Evolutionary conservation across 2,329 filamentous ascomycete species (phyloP).

Genomic region (Onygenales sp.): DNA sequence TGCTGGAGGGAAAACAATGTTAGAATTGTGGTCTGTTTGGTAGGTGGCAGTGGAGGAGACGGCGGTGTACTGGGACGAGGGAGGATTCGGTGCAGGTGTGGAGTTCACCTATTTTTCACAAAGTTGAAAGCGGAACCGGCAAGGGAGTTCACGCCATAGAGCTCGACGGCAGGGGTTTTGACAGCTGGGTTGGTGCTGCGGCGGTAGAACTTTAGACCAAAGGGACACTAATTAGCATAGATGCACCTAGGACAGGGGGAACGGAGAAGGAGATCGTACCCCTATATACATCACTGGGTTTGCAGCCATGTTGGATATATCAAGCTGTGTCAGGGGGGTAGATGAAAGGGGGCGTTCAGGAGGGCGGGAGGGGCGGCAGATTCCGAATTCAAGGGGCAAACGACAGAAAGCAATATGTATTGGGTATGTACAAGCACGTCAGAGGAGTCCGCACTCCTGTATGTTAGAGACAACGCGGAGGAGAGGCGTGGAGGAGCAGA

Average conservation of each 20-base stretch:
- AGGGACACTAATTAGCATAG: background rate
- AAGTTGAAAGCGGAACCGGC: slow-evolving; percentile 64
- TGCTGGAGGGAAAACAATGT: background rate
- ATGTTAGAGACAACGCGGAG: no score
- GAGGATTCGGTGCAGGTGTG: background rate
- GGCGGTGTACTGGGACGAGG: background rate
- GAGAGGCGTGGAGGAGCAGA: no score
- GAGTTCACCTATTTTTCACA: slow-evolving; percentile 55
- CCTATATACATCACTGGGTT: background rate
- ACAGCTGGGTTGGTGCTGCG: background rate
- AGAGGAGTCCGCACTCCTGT: no score
- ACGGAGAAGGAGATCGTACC: background rate
- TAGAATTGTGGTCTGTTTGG: background rate
- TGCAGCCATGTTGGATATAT: background rate
- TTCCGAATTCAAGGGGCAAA: no score
- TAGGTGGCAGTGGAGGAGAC: background rate
- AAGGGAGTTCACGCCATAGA: slow-evolving; percentile 67
- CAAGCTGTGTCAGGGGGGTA: background rate
- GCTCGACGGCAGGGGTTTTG: slow-evolving; percentile 60
- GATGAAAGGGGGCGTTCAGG: background rate
- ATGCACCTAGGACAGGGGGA: no score
- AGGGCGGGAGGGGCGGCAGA: no score
- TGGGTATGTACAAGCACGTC: no score
- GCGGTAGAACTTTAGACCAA: background rate
- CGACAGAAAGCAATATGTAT: no score